Evolutionary conservation across 192 early-diverging fungal species (phyloP), one percentile per base, ranked within the genome.

Genomic region (Coemansia sp.): DNA sequence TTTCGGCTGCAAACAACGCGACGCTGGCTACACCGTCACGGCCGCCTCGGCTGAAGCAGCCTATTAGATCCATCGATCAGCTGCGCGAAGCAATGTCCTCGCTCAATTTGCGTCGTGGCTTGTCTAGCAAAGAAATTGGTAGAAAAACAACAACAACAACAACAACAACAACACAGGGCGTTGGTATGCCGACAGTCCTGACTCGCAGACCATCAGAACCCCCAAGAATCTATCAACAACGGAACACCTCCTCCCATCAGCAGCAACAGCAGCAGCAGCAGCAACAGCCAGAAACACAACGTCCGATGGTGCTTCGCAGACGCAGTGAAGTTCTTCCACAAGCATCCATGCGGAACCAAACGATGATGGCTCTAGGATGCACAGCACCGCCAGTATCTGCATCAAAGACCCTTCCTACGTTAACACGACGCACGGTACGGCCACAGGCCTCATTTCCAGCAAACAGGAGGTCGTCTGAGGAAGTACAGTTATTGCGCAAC

Each of bases 261-360:
- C n/a, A 26, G 25, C 59, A 45, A 13, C 25, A 60, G 23, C 40
- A 60, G 35, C 59, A 45, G 25, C 39, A 45, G 40, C 59, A 45
- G 26, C 39, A 60, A 23, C 59, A 29, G 9, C 37, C n/a, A 28
- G 31, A 49, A 16, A 1, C 29, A 9, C 43, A 2, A 48, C 30
- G 42, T 15, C 23, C 42, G 37, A n/a, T 34, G 67, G 58, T 56
- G 15, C 31, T 55, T 23, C 68, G 68, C n/a, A 59, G 68, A 28
- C 68, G 60, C 52, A 68, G 67, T 59, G 67, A 68, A 39, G 34
- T 56, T 30, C 29, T 61, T 29, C 67, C 34, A n/a, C 34, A 51
- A 51, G 4, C 26, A 29, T 20, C 58, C 0, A 29, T 16, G 25
- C 58, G 40, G 20, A 34, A 40, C 10, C 20, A 35, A 9, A 15